Evolutionary conservation across 345 rosid species (phyloP).

Genomic region (Pistacia atlantica): DNA sequence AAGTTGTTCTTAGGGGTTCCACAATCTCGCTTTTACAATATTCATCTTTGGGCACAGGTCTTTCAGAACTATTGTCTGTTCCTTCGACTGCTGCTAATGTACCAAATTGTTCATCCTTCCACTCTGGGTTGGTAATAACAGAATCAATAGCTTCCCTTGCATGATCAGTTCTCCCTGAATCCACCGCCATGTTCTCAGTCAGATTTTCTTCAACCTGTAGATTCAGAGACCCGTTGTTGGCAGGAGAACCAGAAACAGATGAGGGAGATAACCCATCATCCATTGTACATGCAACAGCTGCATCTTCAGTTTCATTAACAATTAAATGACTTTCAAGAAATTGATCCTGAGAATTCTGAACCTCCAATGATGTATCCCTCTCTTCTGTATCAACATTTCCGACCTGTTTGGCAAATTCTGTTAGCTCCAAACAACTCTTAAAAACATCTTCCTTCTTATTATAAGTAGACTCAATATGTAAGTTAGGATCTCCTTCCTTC

Average conservation of each 20-base stretch:
- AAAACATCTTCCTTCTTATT: constrained; percentile 43
- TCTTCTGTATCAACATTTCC: constrained; percentile 35
- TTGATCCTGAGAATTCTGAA: constrained; percentile 27
- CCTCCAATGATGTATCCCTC: constrained; percentile 30
- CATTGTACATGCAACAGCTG: constrained; percentile 18
- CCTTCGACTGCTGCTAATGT: constrained; percentile 40
- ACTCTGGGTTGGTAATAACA: constrained; percentile 24
- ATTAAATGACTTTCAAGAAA: constrained; percentile 24
- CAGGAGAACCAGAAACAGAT: constrained; percentile 20
- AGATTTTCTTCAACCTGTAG: constrained; percentile 22
- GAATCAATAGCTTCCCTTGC: constrained; percentile 30
- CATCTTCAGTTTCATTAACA: constrained; percentile 36
- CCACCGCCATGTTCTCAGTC: constrained; percentile 14
- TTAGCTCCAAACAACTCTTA: constrained; percentile 52
- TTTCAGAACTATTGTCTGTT: constrained; percentile 19
- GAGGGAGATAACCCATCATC: constrained; percentile 28
- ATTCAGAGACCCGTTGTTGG: constrained; percentile 14
- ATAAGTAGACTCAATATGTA: constrained; percentile 22
- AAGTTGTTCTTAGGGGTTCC: constrained; percentile 38
- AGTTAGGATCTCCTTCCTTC: constrained; percentile 29
- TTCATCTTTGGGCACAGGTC: constrained; percentile 30
- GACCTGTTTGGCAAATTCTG: constrained; percentile 39
- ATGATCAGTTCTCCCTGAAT: constrained; percentile 25
- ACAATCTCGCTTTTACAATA: constrained; percentile 32
- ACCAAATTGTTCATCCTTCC: constrained; percentile 38